Conservation (phyloP, 2,329 filamentous ascomycete genomes). For the Fusarium sp. region DNA sequence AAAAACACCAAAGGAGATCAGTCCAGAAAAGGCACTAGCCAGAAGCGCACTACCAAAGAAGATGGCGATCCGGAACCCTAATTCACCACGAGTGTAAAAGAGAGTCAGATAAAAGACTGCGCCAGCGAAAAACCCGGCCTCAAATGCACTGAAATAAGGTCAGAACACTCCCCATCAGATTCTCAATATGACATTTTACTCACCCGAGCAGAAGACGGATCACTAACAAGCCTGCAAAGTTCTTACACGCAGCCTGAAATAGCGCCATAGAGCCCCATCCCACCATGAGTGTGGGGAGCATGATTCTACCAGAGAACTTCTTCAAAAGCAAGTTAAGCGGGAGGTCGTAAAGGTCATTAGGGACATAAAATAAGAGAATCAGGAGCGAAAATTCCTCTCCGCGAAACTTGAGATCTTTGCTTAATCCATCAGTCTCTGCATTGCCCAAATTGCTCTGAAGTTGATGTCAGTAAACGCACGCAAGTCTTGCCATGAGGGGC, state of each 20-base stretch:
- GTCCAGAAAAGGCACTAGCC: slow-evolving; percentile 74
- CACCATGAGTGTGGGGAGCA: slow-evolving; percentile 57
- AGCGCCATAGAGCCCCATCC: slow-evolving; percentile 61
- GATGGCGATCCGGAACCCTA: slow-evolving; percentile 60
- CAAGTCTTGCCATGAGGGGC: too few relatives aligned
- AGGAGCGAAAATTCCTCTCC: slow-evolving; percentile 60
- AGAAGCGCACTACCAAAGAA: slow-evolving; percentile 71
- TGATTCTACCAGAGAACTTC: slow-evolving; percentile 54
- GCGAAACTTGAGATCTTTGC: slow-evolving; percentile 56
- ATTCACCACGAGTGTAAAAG: slow-evolving; percentile 8
- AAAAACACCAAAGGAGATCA: slow-evolving; percentile 71
- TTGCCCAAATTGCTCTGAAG: slow-evolving; percentile 61
- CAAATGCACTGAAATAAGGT: background rate
- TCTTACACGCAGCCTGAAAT: slow-evolving; percentile 59
- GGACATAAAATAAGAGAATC: slow-evolving; percentile 64
- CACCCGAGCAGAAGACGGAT: slow-evolving; percentile 10
- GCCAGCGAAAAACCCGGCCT: slow-evolving; percentile 10
- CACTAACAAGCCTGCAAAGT: slow-evolving; percentile 55
- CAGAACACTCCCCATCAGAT: too few relatives aligned
- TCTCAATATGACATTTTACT: background rate
- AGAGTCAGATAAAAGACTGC: slow-evolving; percentile 12
- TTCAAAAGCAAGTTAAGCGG: slow-evolving; percentile 49
- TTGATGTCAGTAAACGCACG: too few relatives aligned
- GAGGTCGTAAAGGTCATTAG: slow-evolving; percentile 50
- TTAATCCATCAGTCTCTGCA: slow-evolving; percentile 62